Conservation (phyloP, 495 filamentous ascomycete species). For the Cercophora samala region DNA sequence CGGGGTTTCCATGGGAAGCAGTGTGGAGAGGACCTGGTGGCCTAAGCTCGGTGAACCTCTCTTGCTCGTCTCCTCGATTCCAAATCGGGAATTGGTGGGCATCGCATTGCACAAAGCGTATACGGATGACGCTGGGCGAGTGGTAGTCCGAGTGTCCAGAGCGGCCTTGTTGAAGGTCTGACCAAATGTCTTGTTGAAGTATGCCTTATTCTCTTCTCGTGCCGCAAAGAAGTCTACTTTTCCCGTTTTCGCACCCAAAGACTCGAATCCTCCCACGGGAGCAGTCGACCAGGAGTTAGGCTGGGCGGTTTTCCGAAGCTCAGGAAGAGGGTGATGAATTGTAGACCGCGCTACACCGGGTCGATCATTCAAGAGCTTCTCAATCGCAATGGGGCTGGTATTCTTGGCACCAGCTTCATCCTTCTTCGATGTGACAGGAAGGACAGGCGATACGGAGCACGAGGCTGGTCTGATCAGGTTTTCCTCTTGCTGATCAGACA, state of each 20-base stretch:
- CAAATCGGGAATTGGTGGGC: neutral
- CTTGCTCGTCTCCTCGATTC: neutral
- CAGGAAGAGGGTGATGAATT: neutral
- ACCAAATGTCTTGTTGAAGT: neutral
- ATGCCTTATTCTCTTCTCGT: slow-evolving; percentile 36
- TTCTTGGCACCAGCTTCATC: neutral
- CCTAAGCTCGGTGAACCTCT: neutral
- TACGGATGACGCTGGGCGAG: neutral
- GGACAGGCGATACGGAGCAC: neutral
- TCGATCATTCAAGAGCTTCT: slow-evolving; percentile 12
- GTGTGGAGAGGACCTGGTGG: neutral
- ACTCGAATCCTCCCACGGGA: neutral
- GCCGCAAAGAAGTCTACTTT: slow-evolving; percentile 43
- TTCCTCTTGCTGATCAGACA: neutral
- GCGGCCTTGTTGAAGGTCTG: neutral
- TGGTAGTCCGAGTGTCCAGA: neutral
- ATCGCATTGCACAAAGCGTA: slow-evolving; percentile 6
- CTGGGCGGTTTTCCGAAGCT: neutral
- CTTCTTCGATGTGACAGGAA: neutral
- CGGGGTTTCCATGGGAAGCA: neutral
- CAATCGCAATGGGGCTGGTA: slow-evolving; percentile 16
- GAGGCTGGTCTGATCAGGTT: neutral
- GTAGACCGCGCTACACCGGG: neutral
- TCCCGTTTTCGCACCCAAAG: slow-evolving; percentile 32
- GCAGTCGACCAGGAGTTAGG: neutral